Conservation (phyloP, 345 rosid genomes). For the Isatis tinctoria region DNA sequence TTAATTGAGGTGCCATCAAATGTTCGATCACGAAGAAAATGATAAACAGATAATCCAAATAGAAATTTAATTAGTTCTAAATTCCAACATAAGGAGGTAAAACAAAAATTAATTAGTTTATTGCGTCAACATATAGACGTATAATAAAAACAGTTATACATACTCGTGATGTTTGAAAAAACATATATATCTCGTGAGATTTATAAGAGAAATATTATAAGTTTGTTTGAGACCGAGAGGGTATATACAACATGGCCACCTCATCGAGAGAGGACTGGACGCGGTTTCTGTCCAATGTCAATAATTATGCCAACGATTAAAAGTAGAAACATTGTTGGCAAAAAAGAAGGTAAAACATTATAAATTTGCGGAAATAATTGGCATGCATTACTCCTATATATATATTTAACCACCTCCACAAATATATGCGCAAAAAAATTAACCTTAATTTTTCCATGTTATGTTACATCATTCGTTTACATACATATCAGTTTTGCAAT, state of each 20-base stretch:
- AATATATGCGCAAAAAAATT: background rate
- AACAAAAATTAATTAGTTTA: background rate
- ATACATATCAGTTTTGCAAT: background rate
- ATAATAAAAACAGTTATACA: background rate
- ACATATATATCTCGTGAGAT: background rate
- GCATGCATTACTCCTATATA: background rate
- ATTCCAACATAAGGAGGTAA: background rate
- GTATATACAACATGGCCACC: conserved; percentile 34
- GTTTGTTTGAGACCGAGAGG: conserved; percentile 4
- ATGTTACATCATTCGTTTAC: background rate
- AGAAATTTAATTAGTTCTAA: background rate
- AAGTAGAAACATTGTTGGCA: background rate
- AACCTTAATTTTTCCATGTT: background rate
- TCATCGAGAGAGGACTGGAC: conserved; percentile 21
- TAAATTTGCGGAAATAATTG: background rate
- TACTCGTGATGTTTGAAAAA: background rate
- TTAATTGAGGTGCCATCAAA: background rate
- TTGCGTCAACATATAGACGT: background rate
- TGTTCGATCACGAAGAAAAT: background rate
- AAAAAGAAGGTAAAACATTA: background rate
- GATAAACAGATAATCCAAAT: background rate
- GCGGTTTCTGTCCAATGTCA: conserved; percentile 28
- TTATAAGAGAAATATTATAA: background rate
- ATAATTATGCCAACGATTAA: conserved; percentile 11
- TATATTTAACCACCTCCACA: background rate